phyloP scores from a whole-genome alignment of 2,329 filamentous ascomycete species.

The Cordyceps cicadae region DNA sequence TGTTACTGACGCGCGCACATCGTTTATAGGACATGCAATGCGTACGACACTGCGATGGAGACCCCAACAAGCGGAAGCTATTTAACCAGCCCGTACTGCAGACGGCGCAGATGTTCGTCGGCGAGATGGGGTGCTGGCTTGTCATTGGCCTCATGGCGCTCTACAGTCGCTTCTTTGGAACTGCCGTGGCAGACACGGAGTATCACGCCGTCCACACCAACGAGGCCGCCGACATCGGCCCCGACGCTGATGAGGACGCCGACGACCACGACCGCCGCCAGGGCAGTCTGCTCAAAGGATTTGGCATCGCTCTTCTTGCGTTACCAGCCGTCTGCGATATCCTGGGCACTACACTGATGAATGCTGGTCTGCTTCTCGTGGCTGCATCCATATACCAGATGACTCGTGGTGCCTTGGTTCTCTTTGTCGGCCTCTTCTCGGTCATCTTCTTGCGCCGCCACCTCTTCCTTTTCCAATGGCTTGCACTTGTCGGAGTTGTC shows the following conservation, averaged over 20 bases:
- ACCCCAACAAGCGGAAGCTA: conserved; percentile 55
- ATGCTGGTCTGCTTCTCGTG: conserved; percentile 86
- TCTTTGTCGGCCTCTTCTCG: conserved; percentile 94
- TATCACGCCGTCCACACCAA: conserved; percentile 57
- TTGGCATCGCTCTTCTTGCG: conserved; percentile 65
- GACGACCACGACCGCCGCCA: conserved; percentile 29
- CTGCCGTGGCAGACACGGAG: conserved; percentile 37
- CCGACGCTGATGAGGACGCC: conserved; percentile 34
- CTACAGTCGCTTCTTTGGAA: conserved; percentile 49
- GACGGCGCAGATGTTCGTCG: conserved; percentile 96
- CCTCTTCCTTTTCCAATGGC: conserved; percentile 85
- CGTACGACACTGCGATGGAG: conserved; percentile 71
- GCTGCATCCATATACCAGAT: conserved; percentile 98
- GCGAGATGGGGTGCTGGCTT: conserved; percentile 93
- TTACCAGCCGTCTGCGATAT: conserved; percentile 91
- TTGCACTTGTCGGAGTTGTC: conserved; percentile 78
- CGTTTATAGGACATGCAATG: conserved; percentile 83
- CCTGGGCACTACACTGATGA: conserved; percentile 93
- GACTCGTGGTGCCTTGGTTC: conserved; percentile 86
- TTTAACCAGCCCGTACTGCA: conserved; percentile 97
- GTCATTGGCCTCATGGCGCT: conserved; percentile 66
- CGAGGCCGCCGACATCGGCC: conserved; percentile 32
- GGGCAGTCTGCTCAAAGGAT: conserved; percentile 58
- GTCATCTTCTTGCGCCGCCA: conserved; percentile 79
- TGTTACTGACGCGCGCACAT: neutral